These are phyloP conservation scores for Tremella yokohamensis DNA, from an alignment of 768 basidiomycete species.

Conservation along the genomic window DNA sequence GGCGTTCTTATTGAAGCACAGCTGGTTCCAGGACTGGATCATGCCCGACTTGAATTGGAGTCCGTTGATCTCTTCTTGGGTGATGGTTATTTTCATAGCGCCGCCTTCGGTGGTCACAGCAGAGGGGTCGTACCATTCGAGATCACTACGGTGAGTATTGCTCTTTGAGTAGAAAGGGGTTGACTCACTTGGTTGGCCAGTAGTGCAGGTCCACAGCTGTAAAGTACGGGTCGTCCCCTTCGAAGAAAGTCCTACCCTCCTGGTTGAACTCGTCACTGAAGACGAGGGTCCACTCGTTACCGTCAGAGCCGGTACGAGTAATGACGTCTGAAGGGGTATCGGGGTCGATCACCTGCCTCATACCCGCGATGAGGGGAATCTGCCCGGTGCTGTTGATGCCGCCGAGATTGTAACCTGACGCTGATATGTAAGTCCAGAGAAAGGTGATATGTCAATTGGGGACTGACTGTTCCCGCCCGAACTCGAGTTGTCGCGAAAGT, in stretches of 20 bases:
- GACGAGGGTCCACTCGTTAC: slow-evolving; percentile 62
- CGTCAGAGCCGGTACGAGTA: slow-evolving; percentile 58
- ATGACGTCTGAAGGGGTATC: slow-evolving; percentile 61
- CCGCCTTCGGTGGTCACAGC: slow-evolving; percentile 68
- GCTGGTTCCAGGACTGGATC: slow-evolving; percentile 66
- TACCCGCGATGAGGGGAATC: slow-evolving; percentile 52
- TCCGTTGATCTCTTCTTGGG: slow-evolving; percentile 64
- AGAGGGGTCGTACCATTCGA: slow-evolving; percentile 83
- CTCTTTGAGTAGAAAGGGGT: slow-evolving; percentile 5
- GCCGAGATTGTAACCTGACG: slow-evolving; percentile 62
- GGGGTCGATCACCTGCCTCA: slow-evolving; percentile 68
- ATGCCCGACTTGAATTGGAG: slow-evolving; percentile 60
- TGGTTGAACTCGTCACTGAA: slow-evolving; percentile 87
- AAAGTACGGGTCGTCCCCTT: slow-evolving; percentile 74
- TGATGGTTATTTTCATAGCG: slow-evolving; percentile 68
- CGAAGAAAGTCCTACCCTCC: slow-evolving; percentile 72
- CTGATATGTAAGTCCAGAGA: slow-evolving; percentile 3
- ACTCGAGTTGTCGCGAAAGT: slow-evolving; percentile 12
- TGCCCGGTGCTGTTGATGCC: slow-evolving; percentile 70
- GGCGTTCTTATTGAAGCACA: slow-evolving; percentile 83
- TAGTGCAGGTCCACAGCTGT: slow-evolving; percentile 53
- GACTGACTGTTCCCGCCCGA: slow-evolving; percentile 10
- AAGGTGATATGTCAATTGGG: too few relatives aligned
- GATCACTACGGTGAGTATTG: slow-evolving; percentile 45
- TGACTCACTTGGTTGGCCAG: slow-evolving; percentile 45